These are phyloP conservation scores for Naganishia antarctica DNA, from an alignment of 768 basidiomycete genomes.

Conservation along the genomic window DNA sequence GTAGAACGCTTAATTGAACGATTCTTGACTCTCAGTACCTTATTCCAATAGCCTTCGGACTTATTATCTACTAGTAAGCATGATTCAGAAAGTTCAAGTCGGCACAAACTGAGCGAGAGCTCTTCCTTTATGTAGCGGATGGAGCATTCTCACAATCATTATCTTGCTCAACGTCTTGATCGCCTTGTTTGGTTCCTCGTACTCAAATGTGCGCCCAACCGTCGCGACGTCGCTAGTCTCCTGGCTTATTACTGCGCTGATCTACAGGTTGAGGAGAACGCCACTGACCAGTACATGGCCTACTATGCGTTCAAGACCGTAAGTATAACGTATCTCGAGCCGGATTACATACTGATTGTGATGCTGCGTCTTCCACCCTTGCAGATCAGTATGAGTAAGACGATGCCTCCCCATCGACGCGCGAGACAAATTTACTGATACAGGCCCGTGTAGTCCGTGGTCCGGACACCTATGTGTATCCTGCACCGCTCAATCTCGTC, in stretches of 20 bases:
- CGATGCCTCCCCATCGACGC: neutral
- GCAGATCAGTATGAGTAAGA: slow-evolving; percentile 41
- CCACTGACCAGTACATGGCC: slow-evolving; percentile 81
- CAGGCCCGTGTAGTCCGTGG: slow-evolving; percentile 34
- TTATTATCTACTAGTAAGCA: slow-evolving; percentile 73
- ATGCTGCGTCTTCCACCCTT: neutral
- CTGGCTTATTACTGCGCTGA: no score
- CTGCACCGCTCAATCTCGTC: slow-evolving; percentile 82
- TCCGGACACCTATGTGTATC: slow-evolving; percentile 59
- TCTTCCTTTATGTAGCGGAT: slow-evolving; percentile 52
- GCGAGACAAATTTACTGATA: neutral
- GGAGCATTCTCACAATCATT: slow-evolving; percentile 76
- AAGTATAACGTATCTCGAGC: slow-evolving; percentile 30
- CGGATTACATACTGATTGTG: neutral
- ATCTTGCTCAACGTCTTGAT: slow-evolving; percentile 89
- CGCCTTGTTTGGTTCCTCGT: slow-evolving; percentile 68
- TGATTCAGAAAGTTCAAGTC: neutral
- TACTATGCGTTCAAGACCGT: slow-evolving; percentile 86
- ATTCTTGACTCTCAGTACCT: neutral
- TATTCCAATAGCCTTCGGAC: slow-evolving; percentile 51
- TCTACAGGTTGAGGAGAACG: slow-evolving; percentile 56
- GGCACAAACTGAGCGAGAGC: neutral
- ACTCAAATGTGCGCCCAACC: slow-evolving; percentile 23
- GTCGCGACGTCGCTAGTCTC: no score
- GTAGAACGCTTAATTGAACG: neutral